phyloP scores from a whole-genome alignment of 1,284 basidiomycete species.

The Microbotryum scabiosae region DNA sequence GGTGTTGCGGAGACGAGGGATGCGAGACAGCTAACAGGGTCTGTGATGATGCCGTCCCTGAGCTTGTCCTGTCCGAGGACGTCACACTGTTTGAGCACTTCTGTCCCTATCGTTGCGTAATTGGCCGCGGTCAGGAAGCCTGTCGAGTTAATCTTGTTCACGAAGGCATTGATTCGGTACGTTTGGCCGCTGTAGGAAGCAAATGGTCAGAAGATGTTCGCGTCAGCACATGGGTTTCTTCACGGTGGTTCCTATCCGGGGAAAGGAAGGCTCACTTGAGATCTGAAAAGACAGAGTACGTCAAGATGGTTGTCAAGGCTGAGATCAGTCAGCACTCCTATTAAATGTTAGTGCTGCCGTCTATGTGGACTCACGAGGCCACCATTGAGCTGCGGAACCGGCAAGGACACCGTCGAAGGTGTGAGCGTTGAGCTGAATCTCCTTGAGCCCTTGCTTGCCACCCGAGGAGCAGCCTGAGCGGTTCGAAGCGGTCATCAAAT shows the following conservation, averaged over 20 bases:
- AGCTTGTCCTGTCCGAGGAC: slow-evolving; percentile 31
- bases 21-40: slow-evolving; percentile 8
- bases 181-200: neutral
- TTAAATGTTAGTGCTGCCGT: too few relatives aligned
- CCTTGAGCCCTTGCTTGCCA: slow-evolving; percentile 31
- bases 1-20: too few relatives aligned
- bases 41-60: slow-evolving; percentile 32
- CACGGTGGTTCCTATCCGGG: slow-evolving; percentile 16
- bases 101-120: slow-evolving; percentile 26
- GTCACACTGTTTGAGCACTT: slow-evolving; percentile 35
- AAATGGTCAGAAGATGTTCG: neutral
- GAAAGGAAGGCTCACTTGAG: neutral
- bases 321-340: too few relatives aligned
- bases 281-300: neutral
- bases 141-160: slow-evolving; percentile 18
- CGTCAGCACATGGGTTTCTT: neutral
- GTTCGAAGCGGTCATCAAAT: neutral
- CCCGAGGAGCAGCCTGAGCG: slow-evolving; percentile 29
- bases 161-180: slow-evolving; percentile 25
- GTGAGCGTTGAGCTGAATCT: slow-evolving; percentile 18
- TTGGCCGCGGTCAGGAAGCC: slow-evolving; percentile 17
- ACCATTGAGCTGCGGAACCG: slow-evolving; percentile 28
- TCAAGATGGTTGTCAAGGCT: neutral
- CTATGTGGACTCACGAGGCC: neutral
- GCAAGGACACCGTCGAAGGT: slow-evolving; percentile 33